Evolutionary conservation across 495 filamentous ascomycete genomes (phyloP).

Genomic region (Penicillium desertorum): DNA sequence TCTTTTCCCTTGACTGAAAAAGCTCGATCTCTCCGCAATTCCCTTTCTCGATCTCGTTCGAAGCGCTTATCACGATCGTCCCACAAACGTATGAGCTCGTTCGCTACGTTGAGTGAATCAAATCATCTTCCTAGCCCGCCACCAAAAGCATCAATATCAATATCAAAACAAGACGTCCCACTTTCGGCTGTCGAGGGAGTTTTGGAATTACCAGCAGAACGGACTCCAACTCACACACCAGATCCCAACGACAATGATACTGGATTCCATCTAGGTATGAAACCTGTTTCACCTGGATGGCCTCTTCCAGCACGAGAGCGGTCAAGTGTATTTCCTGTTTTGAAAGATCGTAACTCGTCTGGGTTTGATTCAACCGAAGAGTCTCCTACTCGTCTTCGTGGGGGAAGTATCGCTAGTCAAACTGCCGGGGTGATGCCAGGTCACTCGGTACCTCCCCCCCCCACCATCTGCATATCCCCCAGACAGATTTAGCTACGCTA

Average conservation of each 20-base stretch:
- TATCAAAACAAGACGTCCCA: conserved; percentile 34
- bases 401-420: conserved; percentile 43
- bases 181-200: conserved; percentile 44
- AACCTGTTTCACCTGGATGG: conserved; percentile 37
- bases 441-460: conserved; percentile 48
- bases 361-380: conserved; percentile 24
- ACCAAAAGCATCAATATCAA: conserved; percentile 18
- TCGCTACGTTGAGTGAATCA: conserved; percentile 35
- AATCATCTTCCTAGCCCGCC: conserved; percentile 16
- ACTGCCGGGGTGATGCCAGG: conserved; percentile 42
- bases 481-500: conserved; percentile 39
- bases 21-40: conserved; percentile 33
- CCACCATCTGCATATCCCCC: conserved; percentile 39
- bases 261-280: conserved; percentile 32
- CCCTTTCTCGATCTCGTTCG: conserved; percentile 34
- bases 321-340: conserved; percentile 29
- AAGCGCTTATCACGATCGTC: conserved; percentile 27
- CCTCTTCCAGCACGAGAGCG: conserved; percentile 27
- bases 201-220: conserved; percentile 43
- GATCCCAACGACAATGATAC: conserved; percentile 32
- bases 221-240: conserved; percentile 44
- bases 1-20: conserved; percentile 30
- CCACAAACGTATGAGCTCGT: conserved; percentile 29
- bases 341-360: conserved; percentile 21
- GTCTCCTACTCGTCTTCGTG: conserved; percentile 30